These are phyloP conservation scores for Oldenlandia corymbosa DNA, from an alignment of 257 asterid genomes.

Conservation along the genomic window DNA sequence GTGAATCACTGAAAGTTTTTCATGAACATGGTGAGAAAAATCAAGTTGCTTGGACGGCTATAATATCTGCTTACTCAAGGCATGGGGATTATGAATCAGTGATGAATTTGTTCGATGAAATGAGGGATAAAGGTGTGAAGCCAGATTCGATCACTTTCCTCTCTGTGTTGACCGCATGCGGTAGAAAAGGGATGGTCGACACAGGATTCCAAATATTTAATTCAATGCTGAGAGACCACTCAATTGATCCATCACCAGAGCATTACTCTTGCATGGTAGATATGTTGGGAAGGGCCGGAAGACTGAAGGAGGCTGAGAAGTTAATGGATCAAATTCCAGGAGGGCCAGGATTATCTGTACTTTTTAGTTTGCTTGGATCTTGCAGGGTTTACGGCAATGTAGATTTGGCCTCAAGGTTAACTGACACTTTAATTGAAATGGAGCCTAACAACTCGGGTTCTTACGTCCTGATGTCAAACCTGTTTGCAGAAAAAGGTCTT, in stretches of 20 bases:
- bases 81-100: constrained; percentile 78
- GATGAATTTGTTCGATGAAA: constrained; percentile 54
- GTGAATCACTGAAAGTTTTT: constrained; percentile 62
- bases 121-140: constrained; percentile 47
- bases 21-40: constrained; percentile 40
- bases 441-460: constrained; percentile 74
- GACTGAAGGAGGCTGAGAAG: constrained; percentile 71
- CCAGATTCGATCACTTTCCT: constrained; percentile 88
- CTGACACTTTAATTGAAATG: constrained; percentile 53
- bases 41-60: constrained; percentile 84
- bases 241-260: constrained; percentile 57
- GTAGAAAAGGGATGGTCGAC: constrained; percentile 72
- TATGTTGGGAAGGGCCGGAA: constrained; percentile 86
- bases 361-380: constrained; percentile 79
- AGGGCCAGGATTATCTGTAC: constrained; percentile 70
- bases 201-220: constrained; percentile 50
- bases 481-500: constrained; percentile 89
- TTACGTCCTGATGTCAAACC: constrained; percentile 78
- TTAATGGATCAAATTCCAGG: constrained; percentile 61
- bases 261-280: constrained; percentile 81
- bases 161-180: constrained; percentile 74
- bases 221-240: constrained; percentile 50
- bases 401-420: constrained; percentile 59
- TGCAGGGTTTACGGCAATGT: constrained; percentile 70
- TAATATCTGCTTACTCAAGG: constrained; percentile 78